These are phyloP conservation scores for Graphilbum fragrans DNA, from an alignment of 2,329 filamentous ascomycete species.

Conservation along the genomic window DNA sequence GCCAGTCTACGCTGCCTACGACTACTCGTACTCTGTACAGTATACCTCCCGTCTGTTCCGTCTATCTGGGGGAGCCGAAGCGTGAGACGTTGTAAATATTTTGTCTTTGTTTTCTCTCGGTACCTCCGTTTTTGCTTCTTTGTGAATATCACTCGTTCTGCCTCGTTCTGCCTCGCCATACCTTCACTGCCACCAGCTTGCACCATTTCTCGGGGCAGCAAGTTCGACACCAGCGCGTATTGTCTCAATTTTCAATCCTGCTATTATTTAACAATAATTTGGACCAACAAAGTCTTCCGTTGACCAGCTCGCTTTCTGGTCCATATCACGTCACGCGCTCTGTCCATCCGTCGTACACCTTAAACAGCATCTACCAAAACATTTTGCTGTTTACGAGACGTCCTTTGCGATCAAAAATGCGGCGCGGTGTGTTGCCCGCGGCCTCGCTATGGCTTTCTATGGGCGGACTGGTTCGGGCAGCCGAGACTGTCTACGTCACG, in stretches of 20 bases:
- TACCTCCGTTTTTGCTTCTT: not conserved
- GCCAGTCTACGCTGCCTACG: too few species aligned
- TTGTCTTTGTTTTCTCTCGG: not conserved
- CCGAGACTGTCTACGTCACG: slow-evolving; percentile 27
- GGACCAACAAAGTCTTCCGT: too few species aligned
- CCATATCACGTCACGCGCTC: too few species aligned
- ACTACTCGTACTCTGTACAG: too few species aligned
- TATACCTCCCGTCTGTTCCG: too few species aligned
- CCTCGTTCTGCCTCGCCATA: not conserved
- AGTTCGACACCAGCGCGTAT: not conserved
- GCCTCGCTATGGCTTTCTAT: slow-evolving; percentile 7
- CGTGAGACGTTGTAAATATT: too few species aligned
- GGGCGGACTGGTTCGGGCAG: not conserved
- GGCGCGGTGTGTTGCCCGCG: not conserved
- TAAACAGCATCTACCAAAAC: too few species aligned
- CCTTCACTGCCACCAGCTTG: not conserved
- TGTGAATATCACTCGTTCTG: not conserved
- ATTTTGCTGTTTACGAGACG: too few species aligned
- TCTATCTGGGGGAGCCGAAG: too few species aligned
- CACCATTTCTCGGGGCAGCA: not conserved
- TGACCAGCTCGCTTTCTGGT: too few species aligned
- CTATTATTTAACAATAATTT: too few species aligned
- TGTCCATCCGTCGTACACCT: too few species aligned
- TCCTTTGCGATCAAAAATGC: not conserved
- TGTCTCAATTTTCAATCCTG: not conserved